phyloP scores from a whole-genome alignment of 176 grass and related monocot genomes.

The Paspalum vaginatum region DNA sequence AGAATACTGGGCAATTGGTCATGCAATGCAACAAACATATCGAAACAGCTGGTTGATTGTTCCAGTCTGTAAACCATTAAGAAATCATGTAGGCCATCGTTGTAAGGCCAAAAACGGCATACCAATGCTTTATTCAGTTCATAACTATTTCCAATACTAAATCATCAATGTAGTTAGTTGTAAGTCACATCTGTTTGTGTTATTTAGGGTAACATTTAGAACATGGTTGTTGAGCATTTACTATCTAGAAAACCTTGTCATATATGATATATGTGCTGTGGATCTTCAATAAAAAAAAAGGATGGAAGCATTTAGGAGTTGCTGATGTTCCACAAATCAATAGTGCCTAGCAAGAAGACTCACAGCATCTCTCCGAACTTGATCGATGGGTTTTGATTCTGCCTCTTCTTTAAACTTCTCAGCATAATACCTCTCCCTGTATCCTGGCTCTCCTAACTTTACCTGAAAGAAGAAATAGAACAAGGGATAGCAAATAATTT shows the following conservation, averaged over 20 bases:
- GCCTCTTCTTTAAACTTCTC: slow-evolving; percentile 92
- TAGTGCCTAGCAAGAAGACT: slow-evolving; percentile 48
- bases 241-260: slow-evolving; percentile 7
- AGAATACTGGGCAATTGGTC: slow-evolving; percentile 21
- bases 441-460: slow-evolving; percentile 94
- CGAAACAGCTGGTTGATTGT: slow-evolving; percentile 17
- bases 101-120: neutral
- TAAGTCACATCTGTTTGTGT: neutral
- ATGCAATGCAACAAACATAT: slow-evolving; percentile 12
- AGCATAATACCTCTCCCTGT: slow-evolving; percentile 79
- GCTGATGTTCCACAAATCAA: slow-evolving; percentile 31
- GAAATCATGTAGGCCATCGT: neutral
- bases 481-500: slow-evolving; percentile 10
- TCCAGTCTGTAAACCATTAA: neutral
- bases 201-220: slow-evolving; percentile 14
- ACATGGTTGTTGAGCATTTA: slow-evolving; percentile 5
- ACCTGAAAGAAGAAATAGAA: slow-evolving; percentile 59
- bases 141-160: neutral
- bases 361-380: slow-evolving; percentile 87
- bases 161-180: slow-evolving; percentile 10
- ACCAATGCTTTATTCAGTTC: neutral
- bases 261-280: neutral
- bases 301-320: neutral
- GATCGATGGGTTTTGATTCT: slow-evolving; percentile 64
- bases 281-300: neutral